phyloP scores from a whole-genome alignment of 352 stramenopile species.

The Globisporangium ultimum region DNA sequence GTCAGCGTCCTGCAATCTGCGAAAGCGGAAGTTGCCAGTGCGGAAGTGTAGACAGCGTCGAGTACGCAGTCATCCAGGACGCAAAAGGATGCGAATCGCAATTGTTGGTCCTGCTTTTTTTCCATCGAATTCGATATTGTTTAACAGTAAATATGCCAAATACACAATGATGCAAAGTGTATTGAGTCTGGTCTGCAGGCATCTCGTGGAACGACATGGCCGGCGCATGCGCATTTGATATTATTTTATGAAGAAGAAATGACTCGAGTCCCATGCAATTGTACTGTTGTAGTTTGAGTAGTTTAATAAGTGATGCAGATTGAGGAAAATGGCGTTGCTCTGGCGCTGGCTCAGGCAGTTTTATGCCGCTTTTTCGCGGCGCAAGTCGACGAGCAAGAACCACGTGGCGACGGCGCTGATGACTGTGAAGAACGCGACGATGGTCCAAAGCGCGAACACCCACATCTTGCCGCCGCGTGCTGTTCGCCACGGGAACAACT shows the following conservation, averaged over 20 bases:
- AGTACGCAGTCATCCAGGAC: no score
- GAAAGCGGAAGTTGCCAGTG: conserved; percentile 10
- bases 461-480: conserved; percentile 28
- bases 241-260: no score
- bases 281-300: background rate
- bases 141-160: no score
- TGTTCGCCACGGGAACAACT: conserved; percentile 51
- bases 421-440: conserved; percentile 34
- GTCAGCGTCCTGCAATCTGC: conserved; percentile 31
- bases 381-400: conserved; percentile 7
- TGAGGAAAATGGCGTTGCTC: background rate
- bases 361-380: background rate
- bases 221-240: no score
- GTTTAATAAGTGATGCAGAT: background rate
- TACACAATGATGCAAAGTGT: no score
- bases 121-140: background rate
- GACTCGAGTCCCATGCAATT: no score
- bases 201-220: no score
- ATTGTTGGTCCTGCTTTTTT: background rate
- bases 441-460: conserved; percentile 30
- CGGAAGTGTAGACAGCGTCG: background rate
- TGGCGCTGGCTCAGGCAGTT: background rate
- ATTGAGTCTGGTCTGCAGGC: no score
- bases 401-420: conserved; percentile 26
- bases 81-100: background rate